phyloP scores from a whole-genome alignment of 1,139 yeast species.

The Protomyces macrosporus region DNA sequence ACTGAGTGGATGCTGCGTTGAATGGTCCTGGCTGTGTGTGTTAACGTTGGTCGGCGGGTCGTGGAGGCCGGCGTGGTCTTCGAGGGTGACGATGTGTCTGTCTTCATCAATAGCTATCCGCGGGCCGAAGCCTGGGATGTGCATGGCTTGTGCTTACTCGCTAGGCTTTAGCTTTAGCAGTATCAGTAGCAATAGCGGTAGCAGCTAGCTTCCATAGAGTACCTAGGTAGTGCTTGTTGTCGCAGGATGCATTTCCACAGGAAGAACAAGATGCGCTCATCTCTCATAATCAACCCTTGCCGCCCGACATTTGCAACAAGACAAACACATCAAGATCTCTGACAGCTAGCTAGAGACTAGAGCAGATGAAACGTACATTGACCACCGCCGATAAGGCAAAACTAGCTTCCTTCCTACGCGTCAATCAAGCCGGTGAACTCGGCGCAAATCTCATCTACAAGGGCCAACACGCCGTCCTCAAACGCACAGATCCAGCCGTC shows the following conservation, averaged over 20 bases:
- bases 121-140: background rate
- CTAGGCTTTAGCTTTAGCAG: too few relatives aligned
- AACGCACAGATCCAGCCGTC: slow-evolving; percentile 55
- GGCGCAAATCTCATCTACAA: slow-evolving; percentile 92
- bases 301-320: too few relatives aligned
- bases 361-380: slow-evolving; percentile 2
- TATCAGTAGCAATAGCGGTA: too few relatives aligned
- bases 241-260: too few relatives aligned
- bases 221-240: too few relatives aligned
- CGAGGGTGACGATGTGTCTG: background rate
- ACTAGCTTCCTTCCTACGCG: slow-evolving; percentile 50
- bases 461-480: slow-evolving; percentile 79
- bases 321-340: too few relatives aligned
- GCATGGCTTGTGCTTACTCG: background rate
- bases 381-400: slow-evolving; percentile 15
- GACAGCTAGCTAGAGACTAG: too few relatives aligned
- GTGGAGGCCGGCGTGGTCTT: background rate
- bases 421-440: slow-evolving; percentile 97
- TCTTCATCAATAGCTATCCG: background rate
- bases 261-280: too few relatives aligned
- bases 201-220: too few relatives aligned
- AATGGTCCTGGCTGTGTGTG: background rate
- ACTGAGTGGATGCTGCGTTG: background rate
- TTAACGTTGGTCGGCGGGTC: too few relatives aligned
- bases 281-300: too few relatives aligned